Evolutionary conservation across 2,329 filamentous ascomycete genomes (phyloP).

Genomic region (Parastagonospora avenae): DNA sequence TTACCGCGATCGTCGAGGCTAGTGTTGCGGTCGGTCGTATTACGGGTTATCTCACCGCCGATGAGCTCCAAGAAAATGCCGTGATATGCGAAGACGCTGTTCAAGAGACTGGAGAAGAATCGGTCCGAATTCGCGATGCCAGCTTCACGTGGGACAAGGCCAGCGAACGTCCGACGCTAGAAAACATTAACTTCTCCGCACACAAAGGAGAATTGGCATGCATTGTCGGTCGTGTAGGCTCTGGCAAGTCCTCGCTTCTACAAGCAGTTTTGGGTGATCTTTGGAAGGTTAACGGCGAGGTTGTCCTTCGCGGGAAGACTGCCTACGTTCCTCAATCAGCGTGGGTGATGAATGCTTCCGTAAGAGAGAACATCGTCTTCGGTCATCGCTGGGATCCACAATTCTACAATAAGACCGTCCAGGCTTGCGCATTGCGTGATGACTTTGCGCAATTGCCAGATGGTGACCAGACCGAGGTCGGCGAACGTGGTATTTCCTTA

Average conservation of each 20-base stretch:
- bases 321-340: slow-evolving; percentile 92
- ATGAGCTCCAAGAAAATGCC: slow-evolving; percentile 88
- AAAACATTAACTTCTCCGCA: slow-evolving; percentile 85
- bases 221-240: slow-evolving; percentile 90
- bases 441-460: slow-evolving; percentile 93
- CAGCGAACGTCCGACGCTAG: slow-evolving; percentile 68
- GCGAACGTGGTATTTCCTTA: slow-evolving; percentile 93
- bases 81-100: slow-evolving; percentile 72
- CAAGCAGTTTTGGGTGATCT: slow-evolving; percentile 88
- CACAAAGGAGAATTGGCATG: slow-evolving; percentile 94
- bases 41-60: slow-evolving; percentile 81
- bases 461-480: slow-evolving; percentile 94
- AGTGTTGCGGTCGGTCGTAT: slow-evolving; percentile 89
- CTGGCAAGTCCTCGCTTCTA: slow-evolving; percentile 92
- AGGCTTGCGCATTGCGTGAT: slow-evolving; percentile 86
- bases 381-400: slow-evolving; percentile 90
- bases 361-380: slow-evolving; percentile 96
- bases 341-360: slow-evolving; percentile 98
- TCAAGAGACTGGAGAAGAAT: slow-evolving; percentile 80
- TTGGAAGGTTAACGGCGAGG: slow-evolving; percentile 85
- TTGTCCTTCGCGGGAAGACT: slow-evolving; percentile 78
- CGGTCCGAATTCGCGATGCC: slow-evolving; percentile 79
- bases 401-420: slow-evolving; percentile 92
- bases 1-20: slow-evolving; percentile 93
- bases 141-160: slow-evolving; percentile 95